A percentile compares a stretch with the other conserved stretches of the same genome.
Evolutionary conservation across 306 rosid genomes (phyloP).

Genomic region (Pueraria montana): DNA sequence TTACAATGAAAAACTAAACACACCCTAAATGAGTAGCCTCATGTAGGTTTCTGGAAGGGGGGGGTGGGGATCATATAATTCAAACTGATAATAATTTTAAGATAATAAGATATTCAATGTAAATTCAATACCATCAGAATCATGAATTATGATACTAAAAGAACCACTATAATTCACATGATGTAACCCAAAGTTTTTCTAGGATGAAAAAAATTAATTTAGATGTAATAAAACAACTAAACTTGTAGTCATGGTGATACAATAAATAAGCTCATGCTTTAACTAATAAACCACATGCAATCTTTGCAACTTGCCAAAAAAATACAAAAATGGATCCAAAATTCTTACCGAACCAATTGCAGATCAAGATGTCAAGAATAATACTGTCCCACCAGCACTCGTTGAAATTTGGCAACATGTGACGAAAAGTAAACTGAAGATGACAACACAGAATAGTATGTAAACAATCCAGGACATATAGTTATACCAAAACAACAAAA

Average conservation of each 20-base stretch:
- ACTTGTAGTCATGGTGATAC: background rate
- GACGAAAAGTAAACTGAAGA: slow-evolving; percentile 93
- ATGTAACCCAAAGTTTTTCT: background rate
- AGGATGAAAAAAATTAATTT: background rate
- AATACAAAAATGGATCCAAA: slow-evolving; percentile 9
- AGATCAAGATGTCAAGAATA: slow-evolving; percentile 90
- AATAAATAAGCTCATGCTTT: slow-evolving; percentile 10
- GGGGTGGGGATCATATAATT: background rate
- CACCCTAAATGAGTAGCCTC: background rate
- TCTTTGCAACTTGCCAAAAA: slow-evolving; percentile 12
- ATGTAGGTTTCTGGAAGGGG: background rate
- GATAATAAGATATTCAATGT: background rate
- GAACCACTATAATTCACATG: background rate
- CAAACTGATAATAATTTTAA: background rate
- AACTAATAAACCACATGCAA: slow-evolving; percentile 21
- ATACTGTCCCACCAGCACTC: slow-evolving; percentile 99
- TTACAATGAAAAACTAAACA: too few relatives aligned
- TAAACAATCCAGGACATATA: slow-evolving; percentile 33
- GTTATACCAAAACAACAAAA: slow-evolving; percentile 13
- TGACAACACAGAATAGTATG: slow-evolving; percentile 38
- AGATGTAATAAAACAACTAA: background rate
- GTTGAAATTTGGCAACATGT: slow-evolving; percentile 97
- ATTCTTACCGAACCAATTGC: slow-evolving; percentile 98
- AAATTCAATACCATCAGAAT: background rate
- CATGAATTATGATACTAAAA: background rate